Conservation (phyloP, 2,329 filamentous ascomycete genomes). For the Colletotrichum shisoi region DNA sequence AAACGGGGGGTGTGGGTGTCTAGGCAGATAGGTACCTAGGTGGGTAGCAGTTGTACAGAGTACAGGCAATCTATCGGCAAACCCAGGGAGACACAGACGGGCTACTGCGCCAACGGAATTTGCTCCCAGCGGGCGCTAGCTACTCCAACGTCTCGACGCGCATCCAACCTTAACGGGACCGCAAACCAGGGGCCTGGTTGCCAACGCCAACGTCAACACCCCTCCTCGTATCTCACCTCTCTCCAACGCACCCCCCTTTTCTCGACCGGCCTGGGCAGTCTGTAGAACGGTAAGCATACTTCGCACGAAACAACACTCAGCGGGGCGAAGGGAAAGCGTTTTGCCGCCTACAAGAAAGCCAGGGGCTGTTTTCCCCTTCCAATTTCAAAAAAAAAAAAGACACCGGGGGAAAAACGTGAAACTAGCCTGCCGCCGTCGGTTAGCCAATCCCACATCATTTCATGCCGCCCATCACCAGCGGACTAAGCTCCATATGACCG, state of each 20-base stretch:
- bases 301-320: neutral
- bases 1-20: neutral
- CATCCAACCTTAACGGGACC: constrained; percentile 33
- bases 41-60: too few species aligned
- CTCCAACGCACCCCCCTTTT: neutral
- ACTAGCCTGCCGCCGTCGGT: neutral
- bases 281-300: neutral
- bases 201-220: neutral
- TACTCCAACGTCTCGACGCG: constrained; percentile 17
- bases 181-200: constrained; percentile 29
- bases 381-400: neutral
- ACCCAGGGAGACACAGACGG: constrained; percentile 10
- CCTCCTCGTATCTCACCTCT: constrained; percentile 3
- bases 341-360: neutral
- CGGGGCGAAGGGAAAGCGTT: neutral
- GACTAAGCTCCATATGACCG: constrained; percentile 13
- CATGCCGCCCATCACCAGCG: neutral
- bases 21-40: too few species aligned
- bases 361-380: neutral
- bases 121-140: constrained; percentile 20
- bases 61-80: neutral
- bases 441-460: neutral
- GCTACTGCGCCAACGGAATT: neutral
- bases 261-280: neutral
- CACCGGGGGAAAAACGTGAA: too few species aligned